These are phyloP conservation scores for Ustilago bromivora DNA, from an alignment of 1,284 basidiomycete genomes.

Conservation along the genomic window DNA sequence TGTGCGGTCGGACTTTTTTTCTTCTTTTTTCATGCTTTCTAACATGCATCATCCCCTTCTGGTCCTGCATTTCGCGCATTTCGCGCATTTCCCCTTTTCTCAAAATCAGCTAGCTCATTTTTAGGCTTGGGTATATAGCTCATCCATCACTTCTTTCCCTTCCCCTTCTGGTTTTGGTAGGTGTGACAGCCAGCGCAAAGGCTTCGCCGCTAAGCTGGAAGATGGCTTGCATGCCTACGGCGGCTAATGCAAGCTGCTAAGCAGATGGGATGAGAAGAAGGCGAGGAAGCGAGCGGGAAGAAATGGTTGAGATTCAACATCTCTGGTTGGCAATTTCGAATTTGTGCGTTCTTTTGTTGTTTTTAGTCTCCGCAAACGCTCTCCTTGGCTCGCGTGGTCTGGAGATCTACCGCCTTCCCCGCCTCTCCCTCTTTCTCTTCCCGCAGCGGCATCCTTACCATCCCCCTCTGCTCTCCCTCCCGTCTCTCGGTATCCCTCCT, in stretches of 20 bases:
- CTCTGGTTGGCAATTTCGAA: neutral
- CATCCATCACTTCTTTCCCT: neutral
- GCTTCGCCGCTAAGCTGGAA: neutral
- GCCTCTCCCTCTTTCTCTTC: neutral
- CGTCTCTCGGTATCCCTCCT: slow-evolving; percentile 2
- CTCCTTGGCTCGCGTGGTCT: neutral
- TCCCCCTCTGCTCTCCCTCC: neutral
- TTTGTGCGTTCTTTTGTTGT: neutral
- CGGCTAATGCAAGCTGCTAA: neutral
- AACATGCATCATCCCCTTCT: neutral
- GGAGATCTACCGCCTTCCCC: slow-evolving; percentile 3
- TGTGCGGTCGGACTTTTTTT: slow-evolving; percentile 1
- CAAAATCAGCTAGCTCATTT: neutral
- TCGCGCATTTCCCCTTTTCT: too few relatives aligned
- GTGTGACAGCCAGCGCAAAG: neutral
- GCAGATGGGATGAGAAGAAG: neutral
- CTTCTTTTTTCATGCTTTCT: too few relatives aligned
- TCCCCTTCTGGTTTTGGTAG: neutral
- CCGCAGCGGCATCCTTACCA: neutral
- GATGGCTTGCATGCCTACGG: neutral
- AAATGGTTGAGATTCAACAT: neutral
- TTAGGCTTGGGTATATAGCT: neutral
- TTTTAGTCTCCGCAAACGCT: slow-evolving; percentile 6
- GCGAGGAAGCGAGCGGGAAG: neutral
- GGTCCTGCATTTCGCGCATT: neutral